A percentile compares a stretch with the other conserved stretches of the same genome.
Conservation (phyloP, 768 basidiomycete genomes). For the Suillus placidus region DNA sequence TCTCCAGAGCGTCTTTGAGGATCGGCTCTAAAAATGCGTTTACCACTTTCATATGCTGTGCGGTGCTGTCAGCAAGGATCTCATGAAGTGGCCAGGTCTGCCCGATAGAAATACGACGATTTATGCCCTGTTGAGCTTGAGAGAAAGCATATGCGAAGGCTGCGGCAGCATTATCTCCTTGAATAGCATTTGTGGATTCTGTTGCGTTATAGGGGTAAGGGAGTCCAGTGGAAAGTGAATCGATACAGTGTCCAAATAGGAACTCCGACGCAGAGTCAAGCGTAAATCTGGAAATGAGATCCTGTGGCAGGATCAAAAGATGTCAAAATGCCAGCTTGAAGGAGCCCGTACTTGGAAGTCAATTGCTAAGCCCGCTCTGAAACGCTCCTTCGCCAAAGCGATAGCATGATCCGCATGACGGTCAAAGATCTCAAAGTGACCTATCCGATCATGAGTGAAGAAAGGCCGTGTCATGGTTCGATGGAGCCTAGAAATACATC, state of each 20-base stretch:
- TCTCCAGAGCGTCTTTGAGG: constrained; percentile 37
- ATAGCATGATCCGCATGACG: constrained; percentile 54
- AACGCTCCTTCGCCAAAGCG: constrained; percentile 44
- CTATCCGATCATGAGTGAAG: constrained; percentile 63
- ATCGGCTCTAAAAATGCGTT: constrained; percentile 44
- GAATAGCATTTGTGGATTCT: constrained; percentile 4
- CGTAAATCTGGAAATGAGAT: constrained; percentile 49
- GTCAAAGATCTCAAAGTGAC: constrained; percentile 65
- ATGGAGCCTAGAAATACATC: constrained; percentile 49
- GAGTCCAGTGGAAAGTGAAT: constrained; percentile 40
- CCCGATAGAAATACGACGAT: constrained; percentile 34
- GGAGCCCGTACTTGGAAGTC: constrained; percentile 55
- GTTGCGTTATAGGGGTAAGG: constrained; percentile 40
- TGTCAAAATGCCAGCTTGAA: background rate
- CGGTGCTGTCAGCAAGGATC: constrained; percentile 35
- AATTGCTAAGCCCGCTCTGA: constrained; percentile 49
- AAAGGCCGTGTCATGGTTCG: constrained; percentile 71
- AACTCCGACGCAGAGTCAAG: constrained; percentile 59
- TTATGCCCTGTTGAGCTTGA: constrained; percentile 35
- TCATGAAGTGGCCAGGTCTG: constrained; percentile 45
- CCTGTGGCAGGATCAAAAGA: constrained; percentile 27
- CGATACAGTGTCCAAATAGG: constrained; percentile 48
- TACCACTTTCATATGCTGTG: constrained; percentile 40
- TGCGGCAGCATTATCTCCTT: constrained; percentile 19
- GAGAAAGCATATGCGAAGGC: constrained; percentile 39